phyloP scores from a whole-genome alignment of 75 land plant genomes.

The Picea sitchensis region DNA sequence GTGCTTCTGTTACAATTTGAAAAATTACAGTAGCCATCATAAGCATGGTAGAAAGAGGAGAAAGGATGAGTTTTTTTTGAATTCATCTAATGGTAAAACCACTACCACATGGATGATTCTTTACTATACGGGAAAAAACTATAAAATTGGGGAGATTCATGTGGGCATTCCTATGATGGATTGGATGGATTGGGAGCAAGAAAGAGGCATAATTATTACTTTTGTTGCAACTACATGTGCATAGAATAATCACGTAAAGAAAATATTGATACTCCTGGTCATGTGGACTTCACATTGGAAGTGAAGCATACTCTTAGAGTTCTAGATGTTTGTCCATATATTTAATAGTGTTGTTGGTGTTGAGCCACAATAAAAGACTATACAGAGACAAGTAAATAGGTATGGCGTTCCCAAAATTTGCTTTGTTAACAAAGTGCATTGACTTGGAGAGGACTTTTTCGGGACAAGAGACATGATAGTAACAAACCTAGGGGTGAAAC shows the following conservation, averaged over 20 bases:
- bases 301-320: conserved; percentile 94
- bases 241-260: conserved; percentile 93
- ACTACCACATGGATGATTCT: too few relatives aligned
- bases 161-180: conserved; percentile 98
- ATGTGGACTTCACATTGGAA: conserved; percentile 95
- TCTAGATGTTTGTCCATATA: conserved; percentile 85
- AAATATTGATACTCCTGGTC: conserved; percentile 97
- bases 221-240: conserved; percentile 95
- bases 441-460: conserved; percentile 97
- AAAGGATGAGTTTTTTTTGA: too few relatives aligned
- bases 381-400: conserved; percentile 57
- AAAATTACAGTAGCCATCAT: too few relatives aligned
- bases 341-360: conserved; percentile 99
- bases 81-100: too few relatives aligned
- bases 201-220: conserved; percentile 98
- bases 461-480: conserved; percentile 95
- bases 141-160: conserved; percentile 97
- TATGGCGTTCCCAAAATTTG: conserved; percentile 46
- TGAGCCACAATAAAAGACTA: conserved; percentile 97
- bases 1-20: too few relatives aligned
- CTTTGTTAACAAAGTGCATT: conserved; percentile 97
- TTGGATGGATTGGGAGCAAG: conserved; percentile 99
- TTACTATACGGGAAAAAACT: conserved; percentile 68
- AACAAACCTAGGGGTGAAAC: conserved; percentile 93
- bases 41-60: too few relatives aligned